Evolutionary conservation across 129 eudicot genomes (phyloP).

Genomic region (Pulicaria dysenterica): DNA sequence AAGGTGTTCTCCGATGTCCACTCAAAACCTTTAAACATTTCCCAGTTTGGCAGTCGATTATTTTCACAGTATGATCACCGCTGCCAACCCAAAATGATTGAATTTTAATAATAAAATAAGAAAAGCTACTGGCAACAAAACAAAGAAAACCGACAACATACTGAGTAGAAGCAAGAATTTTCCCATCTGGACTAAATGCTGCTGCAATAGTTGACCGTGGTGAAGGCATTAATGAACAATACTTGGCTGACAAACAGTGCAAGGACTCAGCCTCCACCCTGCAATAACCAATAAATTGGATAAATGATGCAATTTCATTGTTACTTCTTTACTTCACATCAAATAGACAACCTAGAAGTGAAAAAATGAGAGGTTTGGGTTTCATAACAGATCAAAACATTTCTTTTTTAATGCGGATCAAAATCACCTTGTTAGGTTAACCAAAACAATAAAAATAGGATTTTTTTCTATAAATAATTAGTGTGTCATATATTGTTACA

Average conservation of each 20-base stretch:
- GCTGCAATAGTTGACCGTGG: slow-evolving; percentile 86
- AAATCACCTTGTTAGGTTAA: background rate
- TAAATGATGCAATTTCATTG: slow-evolving; percentile 2
- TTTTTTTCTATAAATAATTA: background rate
- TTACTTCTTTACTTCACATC: slow-evolving; percentile 1
- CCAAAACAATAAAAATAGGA: background rate
- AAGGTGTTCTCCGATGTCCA: slow-evolving; percentile 80
- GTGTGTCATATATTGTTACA: background rate
- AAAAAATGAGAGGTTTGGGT: background rate
- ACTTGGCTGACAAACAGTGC: slow-evolving; percentile 61
- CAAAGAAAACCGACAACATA: slow-evolving; percentile 35
- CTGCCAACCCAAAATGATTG: slow-evolving; percentile 43
- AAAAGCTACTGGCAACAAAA: background rate
- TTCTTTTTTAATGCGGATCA: background rate
- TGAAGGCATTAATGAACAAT: slow-evolving; percentile 66
- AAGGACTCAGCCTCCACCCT: slow-evolving; percentile 80
- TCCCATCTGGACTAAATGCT: slow-evolving; percentile 79
- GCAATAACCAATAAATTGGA: slow-evolving; percentile 1
- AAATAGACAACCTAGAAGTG: slow-evolving; percentile 7
- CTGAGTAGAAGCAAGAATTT: slow-evolving; percentile 77
- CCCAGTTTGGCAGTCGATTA: slow-evolving; percentile 71
- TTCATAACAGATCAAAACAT: background rate
- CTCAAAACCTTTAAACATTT: slow-evolving; percentile 60
- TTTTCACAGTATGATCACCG: slow-evolving; percentile 80
- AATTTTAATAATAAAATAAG: background rate